Conservation (phyloP, 129 eudicot genomes). For the Helichrysum umbraculigerum region DNA sequence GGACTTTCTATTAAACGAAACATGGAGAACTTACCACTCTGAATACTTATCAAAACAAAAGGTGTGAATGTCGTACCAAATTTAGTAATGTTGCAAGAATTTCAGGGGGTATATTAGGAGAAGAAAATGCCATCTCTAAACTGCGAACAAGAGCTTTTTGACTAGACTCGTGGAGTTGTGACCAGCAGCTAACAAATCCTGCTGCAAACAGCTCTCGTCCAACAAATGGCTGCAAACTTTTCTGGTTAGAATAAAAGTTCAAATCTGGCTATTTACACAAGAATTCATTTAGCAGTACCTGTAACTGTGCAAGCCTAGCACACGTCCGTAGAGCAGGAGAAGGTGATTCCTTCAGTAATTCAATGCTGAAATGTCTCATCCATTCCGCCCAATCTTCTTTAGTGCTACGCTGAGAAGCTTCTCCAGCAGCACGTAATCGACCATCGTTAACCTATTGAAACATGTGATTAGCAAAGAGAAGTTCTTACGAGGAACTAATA, state of each 20-base stretch:
- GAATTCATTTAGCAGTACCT: constrained; percentile 42
- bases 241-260: constrained; percentile 29
- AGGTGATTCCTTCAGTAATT: constrained; percentile 91
- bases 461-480: constrained; percentile 12
- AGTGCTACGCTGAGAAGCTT: constrained; percentile 98
- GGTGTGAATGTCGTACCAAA: constrained; percentile 56
- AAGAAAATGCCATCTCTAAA: constrained; percentile 97
- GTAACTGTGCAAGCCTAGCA: constrained; percentile 98
- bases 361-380: constrained; percentile 99
- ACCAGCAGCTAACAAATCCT: constrained; percentile 99
- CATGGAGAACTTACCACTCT: not conserved
- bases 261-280: not conserved
- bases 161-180: constrained; percentile 76
- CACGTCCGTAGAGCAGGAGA: constrained; percentile 91
- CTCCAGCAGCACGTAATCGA: constrained; percentile 88
- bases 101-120: constrained; percentile 97
- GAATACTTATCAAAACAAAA: constrained; percentile 18
- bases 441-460: constrained; percentile 73
- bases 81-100: constrained; percentile 91
- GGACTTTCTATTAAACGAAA: constrained; percentile 13
- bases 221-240: constrained; percentile 86
- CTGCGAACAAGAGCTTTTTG: constrained; percentile 82
- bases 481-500: not conserved
- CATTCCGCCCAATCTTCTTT: constrained; percentile 99
- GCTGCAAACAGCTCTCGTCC: constrained; percentile 98